Evolutionary conservation across 2,329 filamentous ascomycete species (phyloP).

Genomic region (Plectosphaerella sp.): DNA sequence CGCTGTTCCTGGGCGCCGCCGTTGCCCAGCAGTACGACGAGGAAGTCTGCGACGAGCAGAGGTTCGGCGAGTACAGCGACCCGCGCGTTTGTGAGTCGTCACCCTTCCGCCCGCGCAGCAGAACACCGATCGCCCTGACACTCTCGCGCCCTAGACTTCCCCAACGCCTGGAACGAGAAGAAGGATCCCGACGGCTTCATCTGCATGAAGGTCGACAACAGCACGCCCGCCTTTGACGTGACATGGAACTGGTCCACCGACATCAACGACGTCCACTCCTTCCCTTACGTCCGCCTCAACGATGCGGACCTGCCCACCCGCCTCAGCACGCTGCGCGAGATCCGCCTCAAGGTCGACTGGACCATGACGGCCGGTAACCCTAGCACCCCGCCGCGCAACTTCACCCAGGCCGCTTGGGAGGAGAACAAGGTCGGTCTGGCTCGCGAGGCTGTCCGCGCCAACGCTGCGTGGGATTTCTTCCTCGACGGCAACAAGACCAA

Average conservation of each 20-base stretch:
- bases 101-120: not conserved
- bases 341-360: constrained; percentile 21
- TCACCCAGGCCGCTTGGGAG: constrained; percentile 9
- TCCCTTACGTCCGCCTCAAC: constrained; percentile 25
- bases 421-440: constrained; percentile 17
- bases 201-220: constrained; percentile 22
- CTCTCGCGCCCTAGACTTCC: constrained; percentile 2
- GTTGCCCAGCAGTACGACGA: constrained; percentile 18
- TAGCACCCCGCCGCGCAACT: constrained; percentile 13
- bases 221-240: constrained; percentile 22
- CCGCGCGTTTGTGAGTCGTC: constrained; percentile 14
- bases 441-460: constrained; percentile 15
- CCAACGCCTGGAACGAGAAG: constrained; percentile 28
- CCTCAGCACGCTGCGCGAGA: constrained; percentile 21
- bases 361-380: constrained; percentile 20
- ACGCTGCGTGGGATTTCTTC: constrained; percentile 27
- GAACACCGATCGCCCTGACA: not conserved
- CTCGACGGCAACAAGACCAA: constrained; percentile 18
- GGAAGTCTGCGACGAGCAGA: constrained; percentile 20
- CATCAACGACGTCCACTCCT: constrained; percentile 22
- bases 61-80: constrained; percentile 16
- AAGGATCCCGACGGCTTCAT: constrained; percentile 22
- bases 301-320: constrained; percentile 17
- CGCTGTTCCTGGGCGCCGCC: constrained; percentile 9
- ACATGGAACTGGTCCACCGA: constrained; percentile 24